Percentiles rank a stretch among this genome's conserved stretches.
Conservation (phyloP, 2,329 filamentous ascomycete species). For the Botrytis fragariae region DNA sequence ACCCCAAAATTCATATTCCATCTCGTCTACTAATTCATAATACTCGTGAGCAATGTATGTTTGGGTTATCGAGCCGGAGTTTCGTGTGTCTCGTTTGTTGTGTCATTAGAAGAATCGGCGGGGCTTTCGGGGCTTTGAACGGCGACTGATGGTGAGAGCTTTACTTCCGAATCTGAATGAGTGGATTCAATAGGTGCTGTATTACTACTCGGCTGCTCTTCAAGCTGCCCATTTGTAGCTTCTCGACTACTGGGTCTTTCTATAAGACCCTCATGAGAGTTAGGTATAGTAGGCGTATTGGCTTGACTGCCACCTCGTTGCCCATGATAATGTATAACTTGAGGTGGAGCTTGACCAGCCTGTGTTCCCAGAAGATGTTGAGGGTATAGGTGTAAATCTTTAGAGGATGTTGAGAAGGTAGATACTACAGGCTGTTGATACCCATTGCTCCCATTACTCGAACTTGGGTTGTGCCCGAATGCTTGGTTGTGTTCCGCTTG, state of each 20-base stretch:
- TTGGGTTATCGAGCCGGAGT: neutral
- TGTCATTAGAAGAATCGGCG: neutral
- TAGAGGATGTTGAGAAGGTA: conserved; percentile 68
- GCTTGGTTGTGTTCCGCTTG: conserved; percentile 54
- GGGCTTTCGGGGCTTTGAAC: neutral
- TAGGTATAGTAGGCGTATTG: conserved; percentile 56
- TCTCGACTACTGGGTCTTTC: conserved; percentile 35
- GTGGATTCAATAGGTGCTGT: neutral
- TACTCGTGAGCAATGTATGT: neutral
- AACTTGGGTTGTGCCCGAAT: conserved; percentile 48
- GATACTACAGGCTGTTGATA: conserved; percentile 67
- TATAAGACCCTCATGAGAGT: conserved; percentile 30
- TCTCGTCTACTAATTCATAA: conserved; percentile 14
- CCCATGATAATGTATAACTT: conserved; percentile 66
- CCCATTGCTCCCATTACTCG: conserved; percentile 52
- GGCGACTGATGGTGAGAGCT: neutral
- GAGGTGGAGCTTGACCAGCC: conserved; percentile 60
- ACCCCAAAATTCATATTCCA: neutral
- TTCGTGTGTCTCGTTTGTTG: conserved; percentile 2
- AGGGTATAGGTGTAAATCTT: conserved; percentile 66
- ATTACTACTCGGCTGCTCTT: conserved; percentile 22
- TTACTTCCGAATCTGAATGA: neutral
- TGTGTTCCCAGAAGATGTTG: conserved; percentile 62
- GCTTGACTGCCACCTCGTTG: conserved; percentile 66
- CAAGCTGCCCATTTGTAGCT: conserved; percentile 27